These are phyloP conservation scores for Phytophthora ramorum DNA, from an alignment of 352 stramenopile species.

Conservation along the genomic window DNA sequence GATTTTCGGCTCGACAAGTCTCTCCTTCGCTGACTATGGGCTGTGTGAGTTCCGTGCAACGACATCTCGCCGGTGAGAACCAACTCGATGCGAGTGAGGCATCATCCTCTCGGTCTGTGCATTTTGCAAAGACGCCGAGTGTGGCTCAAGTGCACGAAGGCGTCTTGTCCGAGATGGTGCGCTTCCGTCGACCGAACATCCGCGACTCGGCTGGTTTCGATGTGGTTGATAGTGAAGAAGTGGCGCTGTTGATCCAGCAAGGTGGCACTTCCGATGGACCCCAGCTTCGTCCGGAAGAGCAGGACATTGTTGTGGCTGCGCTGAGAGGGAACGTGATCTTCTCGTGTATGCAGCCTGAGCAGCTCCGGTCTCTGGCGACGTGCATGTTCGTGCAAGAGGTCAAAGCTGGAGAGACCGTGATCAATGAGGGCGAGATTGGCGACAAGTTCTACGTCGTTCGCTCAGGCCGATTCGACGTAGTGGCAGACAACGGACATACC, in stretches of 20 bases:
- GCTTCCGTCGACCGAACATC: slow-evolving; percentile 50
- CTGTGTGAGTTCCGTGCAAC: slow-evolving; percentile 43
- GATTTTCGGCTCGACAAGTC: background rate
- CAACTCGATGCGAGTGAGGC: slow-evolving; percentile 10
- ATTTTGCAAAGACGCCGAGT: slow-evolving; percentile 42
- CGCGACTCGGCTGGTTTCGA: slow-evolving; percentile 40
- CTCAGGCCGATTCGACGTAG: slow-evolving; percentile 59
- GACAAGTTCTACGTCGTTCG: slow-evolving; percentile 83
- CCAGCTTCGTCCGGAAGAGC: slow-evolving; percentile 33
- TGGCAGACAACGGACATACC: slow-evolving; percentile 44
- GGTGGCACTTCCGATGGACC: slow-evolving; percentile 35
- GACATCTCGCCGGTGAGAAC: slow-evolving; percentile 23
- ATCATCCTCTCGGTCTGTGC: slow-evolving; percentile 20
- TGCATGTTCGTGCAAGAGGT: slow-evolving; percentile 84
- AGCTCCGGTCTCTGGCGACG: slow-evolving; percentile 74
- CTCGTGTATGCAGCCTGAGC: slow-evolving; percentile 72
- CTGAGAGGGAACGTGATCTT: slow-evolving; percentile 83
- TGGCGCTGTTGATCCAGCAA: slow-evolving; percentile 40
- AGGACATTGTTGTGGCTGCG: slow-evolving; percentile 57
- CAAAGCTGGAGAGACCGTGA: slow-evolving; percentile 73
- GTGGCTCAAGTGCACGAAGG: slow-evolving; percentile 50
- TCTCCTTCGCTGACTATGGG: slow-evolving; percentile 26
- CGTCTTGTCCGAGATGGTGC: slow-evolving; percentile 57
- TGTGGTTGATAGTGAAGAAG: slow-evolving; percentile 40
- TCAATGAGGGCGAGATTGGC: slow-evolving; percentile 78